Evolutionary conservation across 805 yeast genomes (phyloP).

Genomic region (Saccharomycopsis synnaedendra): DNA sequence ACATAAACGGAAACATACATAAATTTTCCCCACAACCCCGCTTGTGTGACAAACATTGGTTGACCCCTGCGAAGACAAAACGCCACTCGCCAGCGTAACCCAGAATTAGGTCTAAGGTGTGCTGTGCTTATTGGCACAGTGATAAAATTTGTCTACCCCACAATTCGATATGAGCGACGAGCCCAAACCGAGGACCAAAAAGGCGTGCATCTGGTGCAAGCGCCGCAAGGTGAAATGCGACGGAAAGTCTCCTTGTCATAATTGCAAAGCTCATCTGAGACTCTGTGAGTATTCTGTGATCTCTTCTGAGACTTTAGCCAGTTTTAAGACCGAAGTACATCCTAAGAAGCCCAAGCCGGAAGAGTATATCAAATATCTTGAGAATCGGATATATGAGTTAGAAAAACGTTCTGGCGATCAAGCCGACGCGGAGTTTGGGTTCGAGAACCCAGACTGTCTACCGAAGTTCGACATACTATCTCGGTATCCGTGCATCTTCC

Average conservation of each 20-base stretch:
- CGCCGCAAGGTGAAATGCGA: conserved; percentile 34
- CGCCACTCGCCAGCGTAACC: too few relatives aligned
- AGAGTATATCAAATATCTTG: conserved; percentile 18
- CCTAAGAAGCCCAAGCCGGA: conserved; percentile 1
- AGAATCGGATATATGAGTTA: neutral
- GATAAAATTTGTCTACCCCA: too few relatives aligned
- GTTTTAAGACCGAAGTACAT: neutral
- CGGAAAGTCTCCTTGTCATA: conserved; percentile 29
- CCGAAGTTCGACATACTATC: conserved; percentile 22
- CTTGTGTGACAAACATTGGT: too few relatives aligned
- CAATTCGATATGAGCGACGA: too few relatives aligned
- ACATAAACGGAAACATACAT: too few relatives aligned
- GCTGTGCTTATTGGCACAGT: too few relatives aligned
- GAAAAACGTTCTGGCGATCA: neutral
- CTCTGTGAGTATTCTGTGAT: conserved; percentile 20
- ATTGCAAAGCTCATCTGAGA: conserved; percentile 27
- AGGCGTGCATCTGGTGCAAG: conserved; percentile 35
- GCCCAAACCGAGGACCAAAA: conserved; percentile 11
- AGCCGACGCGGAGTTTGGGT: neutral
- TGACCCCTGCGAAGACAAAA: too few relatives aligned
- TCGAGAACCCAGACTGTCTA: neutral
- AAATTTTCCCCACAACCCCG: too few relatives aligned
- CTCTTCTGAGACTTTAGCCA: neutral
- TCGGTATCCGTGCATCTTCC: conserved; percentile 6
- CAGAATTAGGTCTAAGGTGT: too few relatives aligned